Base-by-base conservation (phyloP, 768 basidiomycete species). In the Mycena galopus region DNA sequence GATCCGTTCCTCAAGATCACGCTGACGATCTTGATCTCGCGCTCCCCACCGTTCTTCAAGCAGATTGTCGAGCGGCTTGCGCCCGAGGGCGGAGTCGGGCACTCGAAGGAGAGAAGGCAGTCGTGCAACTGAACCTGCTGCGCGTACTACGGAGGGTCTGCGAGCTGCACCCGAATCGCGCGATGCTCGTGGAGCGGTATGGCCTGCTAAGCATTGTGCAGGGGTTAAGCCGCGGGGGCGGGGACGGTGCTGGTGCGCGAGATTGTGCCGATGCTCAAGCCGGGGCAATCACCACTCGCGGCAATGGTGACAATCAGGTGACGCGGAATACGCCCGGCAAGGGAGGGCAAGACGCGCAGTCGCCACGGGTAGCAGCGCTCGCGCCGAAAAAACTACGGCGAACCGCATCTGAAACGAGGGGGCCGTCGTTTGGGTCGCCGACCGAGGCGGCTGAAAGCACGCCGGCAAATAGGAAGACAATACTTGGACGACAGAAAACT, bases 1-100 rank as follows among this genome's bases (percentile, higher is more conserved):
- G 95, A 97, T 62, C 95, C 96, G 1, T 93, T 96, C 83, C 89
- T 97, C 78, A 98, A 98, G 85, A 93, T 98, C 56, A 91, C 86
- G 1, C 81, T 98, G 42, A 92, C 94, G 1, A 89, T 95, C 29
- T 90, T 90, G 21, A 88, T 99, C 53, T 90, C 96, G 39, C 92
- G 92, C 72, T 89, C 88, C 4, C 84, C 95, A 4, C 86, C 91
- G 29, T 96, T 99, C 84, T 94, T 97, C 88, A 90, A 90, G 74
- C 92, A 95, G 14, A 89, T 98, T 71, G 89, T 96, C 72, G 96
- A 98, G 72, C 88, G 94, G 30, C 88, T 99, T 4, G 87, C 84
- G 91, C 86, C 85, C 87, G 80, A 82, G 37, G 30, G 65, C 29
- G 72, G 44, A 47, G n/a, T 62, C 4, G 72, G 72, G 2, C 74